Base-by-base conservation (phyloP, 805 yeast genomes). In the Wickerhamiella cacticola region DNA sequence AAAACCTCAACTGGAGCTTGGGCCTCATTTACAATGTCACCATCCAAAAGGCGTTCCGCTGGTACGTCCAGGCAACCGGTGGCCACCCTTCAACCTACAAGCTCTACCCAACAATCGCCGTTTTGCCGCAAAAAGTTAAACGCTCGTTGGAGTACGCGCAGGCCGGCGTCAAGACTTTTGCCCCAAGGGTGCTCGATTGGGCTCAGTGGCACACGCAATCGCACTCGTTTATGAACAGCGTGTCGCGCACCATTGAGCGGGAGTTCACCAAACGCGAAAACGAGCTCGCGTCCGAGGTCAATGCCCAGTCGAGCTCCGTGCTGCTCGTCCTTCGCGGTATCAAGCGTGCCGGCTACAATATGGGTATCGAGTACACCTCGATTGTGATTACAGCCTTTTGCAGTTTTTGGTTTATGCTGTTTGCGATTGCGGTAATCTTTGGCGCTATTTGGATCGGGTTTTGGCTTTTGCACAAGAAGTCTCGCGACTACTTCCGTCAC, bases 51-150 rank as follows among this genome's bases (percentile, higher is more conserved):
- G 82, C 86, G 53, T 81, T 92, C 54, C 76, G 80, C 62, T 89
- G 98, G 98, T 89, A 89, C 63, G 80, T 89, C 46, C 96, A 89
- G 67, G 70, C 92, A 24, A 87, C 96, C 1, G 96, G 96, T 43
- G 96, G 96, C 36, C 65, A 73, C 1, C 95, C 96, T 26, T 66
- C 82, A 4, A 70, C 80, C 36, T 78, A 79, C 59, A 67, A 83
- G 52, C 38, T 53, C 3, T 73, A 78, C 13, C 73, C 79, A 3
- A 73, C 82, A 2, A 70, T 74, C 44, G 78, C 83, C 42, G 76
- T 86, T 33, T 68, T 88, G 62, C 83, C 83, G 19, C 96, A 89
- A 66, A 70, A 75, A 79, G 41, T 62, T 22, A 68, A 67, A 54
- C 68, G 75, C 56, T 52, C 57, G 2, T 63, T 68, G 1, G 41